Evolutionary conservation across 2,329 filamentous ascomycete genomes (phyloP), one percentile per base, ranked within the genome.

Genomic region (Talaromyces sp.): DNA sequence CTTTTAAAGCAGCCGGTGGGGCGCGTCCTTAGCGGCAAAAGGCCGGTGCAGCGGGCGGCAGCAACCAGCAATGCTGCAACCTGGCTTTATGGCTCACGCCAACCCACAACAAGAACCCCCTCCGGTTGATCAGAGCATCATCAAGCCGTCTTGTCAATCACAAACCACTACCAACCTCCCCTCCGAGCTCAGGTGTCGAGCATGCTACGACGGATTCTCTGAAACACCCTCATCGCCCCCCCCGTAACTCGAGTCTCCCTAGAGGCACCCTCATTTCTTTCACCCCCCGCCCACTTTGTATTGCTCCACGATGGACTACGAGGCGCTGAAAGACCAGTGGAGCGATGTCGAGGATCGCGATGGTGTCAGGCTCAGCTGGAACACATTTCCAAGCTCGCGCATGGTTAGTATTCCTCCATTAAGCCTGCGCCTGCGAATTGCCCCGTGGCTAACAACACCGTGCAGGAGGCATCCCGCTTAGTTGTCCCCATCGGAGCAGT

Each of bases 361-460:
- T 87, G 95, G 95, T 64, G 87, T 98, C 72, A 89, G 95, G 66
- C 84, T 99, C 68, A 97, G 94, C 79, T 99, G 95, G 95, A 99
- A 99, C 76, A 96, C 96, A 64, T 96, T 99, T 73, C 95, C 95
- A 56, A 97, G 93, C 82, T 94, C 94, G 73, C 92, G 95, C 76
- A 97, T 99, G 92, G 93, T 92, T 70, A 70, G 85, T 79, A 61
- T 64, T 60, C 61, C 40, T n/a, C n/a, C 51, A 50, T 36, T 4
- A 57, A 28, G 34, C 53, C 36, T 59, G 40, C 58, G 50, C 52
- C 63, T 62, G 63, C 64, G 63, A 61, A 59, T 59, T 61, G 65
- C 18, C 33, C 57, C 40, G 14, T 57, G 52, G 16, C 47, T 62
- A 54, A 57, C 54, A 40, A 57, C 54, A 40, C 34, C 64, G 66